A percentile compares a stretch with the other conserved stretches of the same genome.
Conservation (phyloP, 2,329 filamentous ascomycete species). For the Ceratocystiopsis brevicomis region DNA sequence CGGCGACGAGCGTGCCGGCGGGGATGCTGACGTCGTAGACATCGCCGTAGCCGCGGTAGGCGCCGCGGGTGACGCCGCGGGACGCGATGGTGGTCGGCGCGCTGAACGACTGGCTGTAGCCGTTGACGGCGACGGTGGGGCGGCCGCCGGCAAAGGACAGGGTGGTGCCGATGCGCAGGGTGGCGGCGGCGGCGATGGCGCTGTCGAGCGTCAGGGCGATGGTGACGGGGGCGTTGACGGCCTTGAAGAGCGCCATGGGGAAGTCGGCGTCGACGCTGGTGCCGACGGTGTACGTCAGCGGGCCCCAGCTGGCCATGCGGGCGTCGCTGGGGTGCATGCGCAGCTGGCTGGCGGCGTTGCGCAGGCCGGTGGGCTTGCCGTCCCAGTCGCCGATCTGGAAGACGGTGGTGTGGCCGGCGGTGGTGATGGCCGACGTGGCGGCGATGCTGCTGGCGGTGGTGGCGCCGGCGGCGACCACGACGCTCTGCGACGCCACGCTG, state of each 20-base stretch:
- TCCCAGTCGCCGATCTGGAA: constrained; percentile 50
- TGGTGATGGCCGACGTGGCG: constrained; percentile 12
- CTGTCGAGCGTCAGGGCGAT: background rate
- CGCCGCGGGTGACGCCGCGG: constrained; percentile 9
- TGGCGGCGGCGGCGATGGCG: constrained; percentile 1
- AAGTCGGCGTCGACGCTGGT: background rate
- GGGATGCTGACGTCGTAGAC: constrained; percentile 21
- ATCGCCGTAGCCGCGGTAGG: constrained; percentile 8
- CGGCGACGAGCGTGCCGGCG: constrained; percentile 12
- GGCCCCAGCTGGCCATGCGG: background rate
- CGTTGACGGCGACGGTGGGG: constrained; percentile 18
- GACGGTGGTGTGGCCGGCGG: constrained; percentile 30
- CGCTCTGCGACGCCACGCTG: no score
- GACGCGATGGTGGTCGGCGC: constrained; percentile 6
- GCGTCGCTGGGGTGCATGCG: constrained; percentile 39
- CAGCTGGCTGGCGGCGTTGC: constrained; percentile 46
- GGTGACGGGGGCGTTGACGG: no score
- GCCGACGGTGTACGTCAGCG: background rate
- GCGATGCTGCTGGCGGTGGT: background rate
- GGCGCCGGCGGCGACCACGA: constrained; percentile 22
- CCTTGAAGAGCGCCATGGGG: no score
- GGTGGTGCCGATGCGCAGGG: background rate
- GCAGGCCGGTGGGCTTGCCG: constrained; percentile 43
- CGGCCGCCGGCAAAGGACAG: background rate
- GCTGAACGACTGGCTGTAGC: constrained; percentile 2